Evolutionary conservation across 805 yeast species (phyloP), one percentile per base, ranked within the genome.

Genomic region (Komagataella ulmi): DNA sequence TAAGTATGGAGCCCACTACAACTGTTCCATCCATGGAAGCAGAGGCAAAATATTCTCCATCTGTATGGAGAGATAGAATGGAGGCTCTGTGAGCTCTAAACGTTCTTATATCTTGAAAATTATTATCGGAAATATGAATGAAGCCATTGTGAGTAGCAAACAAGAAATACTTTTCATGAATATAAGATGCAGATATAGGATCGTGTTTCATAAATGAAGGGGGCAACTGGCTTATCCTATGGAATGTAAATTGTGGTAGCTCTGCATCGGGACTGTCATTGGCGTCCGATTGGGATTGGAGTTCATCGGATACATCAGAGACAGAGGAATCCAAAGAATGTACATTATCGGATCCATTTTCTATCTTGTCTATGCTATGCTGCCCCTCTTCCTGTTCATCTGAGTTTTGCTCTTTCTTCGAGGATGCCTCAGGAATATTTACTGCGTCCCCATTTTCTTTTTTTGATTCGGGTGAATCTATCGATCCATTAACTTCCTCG

Each of bases 11-110:
- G 0, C 96, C 93, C 3, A 88, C 77, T 1, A 88, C 88, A 0
- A 91, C 85, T 0, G 96, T 85, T 0, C 99, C 99, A 62, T 93
- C 99, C 71, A 91, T 83, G 0, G 97, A 88, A 0, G 90, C 96
- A 0, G 95, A 82, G 0, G 93, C 95, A 54, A 93, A 79, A 59
- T 75, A 80, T 7, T 66, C 66, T 0, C 95, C 93, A 60, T 88
- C 95, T 1, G 85, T 74, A 51, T 81, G 78, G 0, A 88, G 72
- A 0, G 88, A 78, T 46, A 90, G 66, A 2, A 93, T 77, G 0
- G 97, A 88, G 0, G 97, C 89, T 48, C 87, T 73, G 60, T 95
- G 96, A 1, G 91, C 89, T 57, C 88, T 79, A 54, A 87, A 75
- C 0, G 96, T 83, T 44, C 95, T 73, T 1, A 89, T 68, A 0